Percentiles rank a stretch among this genome's conserved stretches.
Conservation (phyloP, 495 filamentous ascomycete species). For the Podospora comata region DNA sequence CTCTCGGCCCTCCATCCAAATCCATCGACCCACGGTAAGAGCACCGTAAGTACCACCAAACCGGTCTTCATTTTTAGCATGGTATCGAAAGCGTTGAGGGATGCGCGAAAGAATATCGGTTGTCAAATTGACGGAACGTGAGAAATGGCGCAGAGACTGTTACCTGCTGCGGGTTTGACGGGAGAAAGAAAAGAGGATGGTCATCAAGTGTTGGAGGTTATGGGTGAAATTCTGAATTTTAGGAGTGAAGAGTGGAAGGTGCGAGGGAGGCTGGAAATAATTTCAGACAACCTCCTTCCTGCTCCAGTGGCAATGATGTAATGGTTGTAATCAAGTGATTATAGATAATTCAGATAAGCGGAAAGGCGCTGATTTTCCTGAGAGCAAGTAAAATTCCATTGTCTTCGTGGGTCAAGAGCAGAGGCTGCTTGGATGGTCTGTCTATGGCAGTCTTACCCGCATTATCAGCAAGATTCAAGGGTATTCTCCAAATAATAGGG, state of each 20-base stretch:
- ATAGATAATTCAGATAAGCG: background rate
- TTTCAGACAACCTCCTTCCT: background rate
- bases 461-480: background rate
- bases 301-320: background rate
- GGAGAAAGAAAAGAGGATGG: background rate
- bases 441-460: background rate
- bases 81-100: background rate
- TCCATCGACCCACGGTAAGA: slow-evolving; percentile 9
- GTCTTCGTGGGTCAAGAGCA: background rate
- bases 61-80: slow-evolving; percentile 15
- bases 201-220: background rate
- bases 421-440: background rate
- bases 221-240: background rate
- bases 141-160: background rate
- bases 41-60: slow-evolving; percentile 15
- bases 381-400: background rate
- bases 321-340: background rate
- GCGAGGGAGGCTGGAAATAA: background rate
- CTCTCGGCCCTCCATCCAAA: slow-evolving; percentile 34
- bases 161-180: background rate
- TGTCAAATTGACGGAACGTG: background rate
- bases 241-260: background rate
- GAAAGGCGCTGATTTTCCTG: background rate
- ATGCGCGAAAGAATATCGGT: background rate
- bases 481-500: background rate